Conservation (phyloP, 2,329 filamentous ascomycete species). For the Rhytidhysteron rufulum region DNA sequence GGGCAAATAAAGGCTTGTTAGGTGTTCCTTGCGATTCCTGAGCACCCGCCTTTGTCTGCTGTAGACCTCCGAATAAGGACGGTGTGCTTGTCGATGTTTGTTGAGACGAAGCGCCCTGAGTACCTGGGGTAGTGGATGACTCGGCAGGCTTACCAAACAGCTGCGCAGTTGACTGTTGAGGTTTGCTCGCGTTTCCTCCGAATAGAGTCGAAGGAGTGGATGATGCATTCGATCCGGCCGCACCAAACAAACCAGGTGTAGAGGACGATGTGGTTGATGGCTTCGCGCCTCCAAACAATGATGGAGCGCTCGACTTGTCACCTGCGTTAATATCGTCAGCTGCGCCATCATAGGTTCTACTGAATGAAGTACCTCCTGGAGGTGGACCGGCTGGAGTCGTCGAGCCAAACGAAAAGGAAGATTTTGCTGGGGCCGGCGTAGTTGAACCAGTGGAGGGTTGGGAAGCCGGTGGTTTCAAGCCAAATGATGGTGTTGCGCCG, state of each 20-base stretch:
- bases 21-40: constrained; percentile 27
- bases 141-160: constrained; percentile 18
- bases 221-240: constrained; percentile 9
- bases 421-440: constrained; percentile 34
- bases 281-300: constrained; percentile 22
- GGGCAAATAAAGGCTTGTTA: constrained; percentile 26
- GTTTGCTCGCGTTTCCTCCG: constrained; percentile 8
- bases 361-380: constrained; percentile 17
- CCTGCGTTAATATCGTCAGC: constrained; percentile 11
- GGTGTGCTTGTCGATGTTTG: constrained; percentile 19
- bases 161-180: constrained; percentile 9
- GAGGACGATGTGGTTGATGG: constrained; percentile 6
- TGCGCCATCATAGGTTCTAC: constrained; percentile 24
- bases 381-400: constrained; percentile 38
- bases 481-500: constrained; percentile 1
- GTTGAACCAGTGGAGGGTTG: constrained; percentile 2
- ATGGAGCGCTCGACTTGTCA: constrained; percentile 9
- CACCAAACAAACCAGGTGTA: constrained; percentile 13
- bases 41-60: constrained; percentile 26
- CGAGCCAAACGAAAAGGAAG: constrained; percentile 30
- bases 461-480: not conserved
- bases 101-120: constrained; percentile 23
- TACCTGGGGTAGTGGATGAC: constrained; percentile 23
- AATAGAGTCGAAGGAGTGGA: constrained; percentile 29
- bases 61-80: constrained; percentile 2